Evolutionary conservation across 345 rosid species (phyloP), one percentile per base, ranked within the genome.

Genomic region (Populus pruinosa): DNA sequence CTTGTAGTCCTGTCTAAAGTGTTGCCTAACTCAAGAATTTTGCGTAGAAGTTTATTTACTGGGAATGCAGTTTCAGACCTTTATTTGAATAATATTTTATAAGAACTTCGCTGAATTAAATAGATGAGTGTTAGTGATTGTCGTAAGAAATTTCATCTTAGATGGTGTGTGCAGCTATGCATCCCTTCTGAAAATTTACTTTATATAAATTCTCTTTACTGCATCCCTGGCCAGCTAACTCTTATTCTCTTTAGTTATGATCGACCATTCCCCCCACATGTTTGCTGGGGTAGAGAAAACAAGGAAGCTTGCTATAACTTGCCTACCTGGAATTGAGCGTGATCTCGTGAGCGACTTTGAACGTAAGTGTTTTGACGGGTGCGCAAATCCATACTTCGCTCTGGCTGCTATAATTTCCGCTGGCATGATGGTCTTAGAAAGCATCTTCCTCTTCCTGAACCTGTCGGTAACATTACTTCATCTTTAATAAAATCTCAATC

Each of bases 201-300:
- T 66, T 12, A n/a, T 33, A 12, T 31, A 4, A 39, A 39, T 39
- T 39, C 43, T 39, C 65, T 35, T 35, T 64, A n/a, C 53, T 63
- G 31, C 18, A 31, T 61, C 6, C 43, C 36, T 33, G 36, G 36
- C 27, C 2, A 23, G 23, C 31, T 13, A 18, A 5, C 62, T 70
- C 11, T 61, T 21, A 50, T 35, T 67, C 20, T 49, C 4, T 82
- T 43, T 68, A 96, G 99, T 83, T 96, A 96, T 84, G 98, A 96
- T 80, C 96, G 98, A 27, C 84, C 93, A 77, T 93, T 91, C 36
- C 77, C 99, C 99, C n/a, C 88, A 93, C 75, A 91, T 89, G 67
- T 96, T 21, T 92, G 98, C 83, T 95, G 99, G 99, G 99, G 99
- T 21, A 91, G 87, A 68, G 98, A 95, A 83, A 96, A 93, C 83